phyloP scores from a whole-genome alignment of 148 eudicot species.

The Dysphania ambrosioides region DNA sequence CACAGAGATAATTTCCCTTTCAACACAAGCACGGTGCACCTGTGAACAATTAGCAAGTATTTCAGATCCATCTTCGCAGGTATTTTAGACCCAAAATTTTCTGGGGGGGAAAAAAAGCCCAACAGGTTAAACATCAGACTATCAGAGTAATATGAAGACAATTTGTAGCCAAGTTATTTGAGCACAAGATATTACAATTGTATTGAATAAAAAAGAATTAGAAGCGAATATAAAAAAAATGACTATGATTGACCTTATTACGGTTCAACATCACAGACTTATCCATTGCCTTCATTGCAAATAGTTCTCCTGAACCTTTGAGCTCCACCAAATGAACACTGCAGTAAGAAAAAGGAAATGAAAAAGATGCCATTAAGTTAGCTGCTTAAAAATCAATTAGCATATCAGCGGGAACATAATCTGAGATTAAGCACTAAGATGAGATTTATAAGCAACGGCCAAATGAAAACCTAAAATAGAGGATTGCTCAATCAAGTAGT shows the following conservation, averaged over 20 bases:
- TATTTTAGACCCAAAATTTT: not conserved
- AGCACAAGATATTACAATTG: not conserved
- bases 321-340: conserved; percentile 98
- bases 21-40: conserved; percentile 98
- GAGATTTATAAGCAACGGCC: not conserved
- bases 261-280: conserved; percentile 87
- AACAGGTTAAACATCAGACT: not conserved
- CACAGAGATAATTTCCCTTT: conserved; percentile 81
- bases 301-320: conserved; percentile 71
- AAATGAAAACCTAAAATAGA: not conserved
- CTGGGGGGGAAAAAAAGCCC: not conserved
- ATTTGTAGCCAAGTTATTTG: not conserved
- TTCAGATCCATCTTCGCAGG: conserved; percentile 18
- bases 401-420: not conserved
- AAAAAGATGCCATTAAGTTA: conserved; percentile 10
- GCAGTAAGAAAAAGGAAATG: conserved; percentile 28
- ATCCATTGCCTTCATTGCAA: conserved; percentile 99
- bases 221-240: not conserved
- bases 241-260: conserved; percentile 60
- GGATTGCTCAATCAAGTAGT: not conserved
- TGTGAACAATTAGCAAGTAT: conserved; percentile 36
- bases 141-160: no score
- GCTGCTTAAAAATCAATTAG: not conserved
- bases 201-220: not conserved
- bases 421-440: not conserved